A percentile compares a stretch with the other conserved stretches of the same genome.
These are phyloP conservation scores for Discostella stelligera DNA, from an alignment of 352 stramenopile species.

Conservation along the genomic window DNA sequence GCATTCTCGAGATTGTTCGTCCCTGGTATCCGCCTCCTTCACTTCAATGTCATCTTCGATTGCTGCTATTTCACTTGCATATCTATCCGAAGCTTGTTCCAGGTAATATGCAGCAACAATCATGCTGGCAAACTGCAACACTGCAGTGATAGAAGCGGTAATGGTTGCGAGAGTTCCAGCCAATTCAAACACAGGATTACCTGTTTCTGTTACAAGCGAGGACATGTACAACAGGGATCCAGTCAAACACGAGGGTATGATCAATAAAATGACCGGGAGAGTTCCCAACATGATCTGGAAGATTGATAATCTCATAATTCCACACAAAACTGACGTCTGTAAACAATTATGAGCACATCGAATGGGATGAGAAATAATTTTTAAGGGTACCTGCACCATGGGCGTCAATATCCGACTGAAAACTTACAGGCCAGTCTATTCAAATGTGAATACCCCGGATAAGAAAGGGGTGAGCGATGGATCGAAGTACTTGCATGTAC, in stretches of 20 bases:
- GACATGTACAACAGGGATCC: conserved; percentile 70
- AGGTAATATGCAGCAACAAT: conserved; percentile 66
- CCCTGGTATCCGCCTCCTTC: conserved; percentile 49
- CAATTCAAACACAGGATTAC: conserved; percentile 45
- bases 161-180: conserved; percentile 53
- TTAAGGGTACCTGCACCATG: background rate
- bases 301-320: conserved; percentile 67
- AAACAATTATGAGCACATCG: background rate
- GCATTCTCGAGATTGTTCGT: conserved; percentile 46
- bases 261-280: conserved; percentile 71
- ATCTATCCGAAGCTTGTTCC: conserved; percentile 44
- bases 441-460: background rate
- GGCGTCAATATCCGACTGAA: background rate
- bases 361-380: background rate
- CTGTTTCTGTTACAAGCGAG: conserved; percentile 29
- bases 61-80: conserved; percentile 46
- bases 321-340: conserved; percentile 66
- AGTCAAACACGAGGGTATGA: conserved; percentile 69
- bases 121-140: conserved; percentile 64
- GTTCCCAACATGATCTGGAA: conserved; percentile 76
- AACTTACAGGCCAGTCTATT: conserved; percentile 45
- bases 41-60: conserved; percentile 66
- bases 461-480: conserved; percentile 3
- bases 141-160: conserved; percentile 41
- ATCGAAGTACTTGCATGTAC: background rate